Base-by-base conservation (phyloP, 768 basidiomycete species). In the Lactarius deliciosus region DNA sequence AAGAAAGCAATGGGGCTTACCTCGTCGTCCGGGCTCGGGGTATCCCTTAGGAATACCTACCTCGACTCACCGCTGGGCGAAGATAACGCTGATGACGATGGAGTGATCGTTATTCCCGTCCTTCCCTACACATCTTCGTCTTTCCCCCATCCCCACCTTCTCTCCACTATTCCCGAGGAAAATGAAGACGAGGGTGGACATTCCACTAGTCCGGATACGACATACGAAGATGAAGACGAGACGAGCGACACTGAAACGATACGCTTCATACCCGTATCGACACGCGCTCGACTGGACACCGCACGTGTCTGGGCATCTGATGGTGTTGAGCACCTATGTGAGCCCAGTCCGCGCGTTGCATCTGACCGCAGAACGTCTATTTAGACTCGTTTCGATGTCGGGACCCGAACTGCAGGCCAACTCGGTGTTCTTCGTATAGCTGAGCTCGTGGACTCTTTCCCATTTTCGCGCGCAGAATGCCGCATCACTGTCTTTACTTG, bases 401-500 rank as follows among this genome's bases (percentile, higher is more conserved):
- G 56, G 15, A 38, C 30, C 34, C 16, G 47, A 32, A 50, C 47
- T 30, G 50, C 38, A 20, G 41, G 38, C 20, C 32, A 34, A 22
- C 25, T 30, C 34, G 34, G 34, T 34, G 34, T 34, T 34, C 34
- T 34, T 34, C 1, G 34, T 34, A 34, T 34, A 61, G 65, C 13
- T 62, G 60, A 62, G 65, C 65, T 57, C 60, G 20, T 57, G 60
- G 60, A 66, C 65, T 66, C 61, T 66, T 66, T 66, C 11, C 28
- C 5, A 34, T 7, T 20, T 18, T 62, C 40, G 62, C 36, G 56
- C 56, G 41, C 16, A 5, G 38, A 34, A 57, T 62, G 56, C 36
- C 1, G 30, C 36, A 58, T 66, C 56, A 62, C 61, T 61, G 55
- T 58, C 47, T 50, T 62, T 66, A 50, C 34, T 61, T 25, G 60